Conservation (phyloP, 495 filamentous ascomycete species). For the Lophiostoma macrostomum region DNA sequence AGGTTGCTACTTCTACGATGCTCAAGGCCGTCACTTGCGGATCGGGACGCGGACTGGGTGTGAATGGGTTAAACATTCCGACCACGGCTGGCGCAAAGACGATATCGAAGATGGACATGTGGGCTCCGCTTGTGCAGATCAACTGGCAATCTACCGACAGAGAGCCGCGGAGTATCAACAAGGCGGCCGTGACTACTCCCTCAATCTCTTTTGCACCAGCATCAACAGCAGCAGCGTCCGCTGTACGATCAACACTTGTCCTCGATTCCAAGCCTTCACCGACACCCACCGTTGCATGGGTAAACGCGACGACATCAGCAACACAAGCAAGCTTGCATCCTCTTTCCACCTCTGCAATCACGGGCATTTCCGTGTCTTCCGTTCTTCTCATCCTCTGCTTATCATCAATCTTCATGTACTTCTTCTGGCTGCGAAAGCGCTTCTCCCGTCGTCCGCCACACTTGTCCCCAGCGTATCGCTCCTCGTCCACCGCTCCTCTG, state of each 20-base stretch:
- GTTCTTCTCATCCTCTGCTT: not conserved
- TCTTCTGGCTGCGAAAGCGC: slow-evolving; percentile 5
- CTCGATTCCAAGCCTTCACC: not conserved
- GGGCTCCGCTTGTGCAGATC: slow-evolving; percentile 16
- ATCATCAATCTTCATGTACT: not conserved
- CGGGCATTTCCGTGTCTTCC: slow-evolving; percentile 2
- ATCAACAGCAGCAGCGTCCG: not conserved
- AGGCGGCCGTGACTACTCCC: not conserved
- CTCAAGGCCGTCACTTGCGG: slow-evolving; percentile 2
- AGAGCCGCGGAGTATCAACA: not conserved
- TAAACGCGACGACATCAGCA: not conserved
- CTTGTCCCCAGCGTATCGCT: not conserved
- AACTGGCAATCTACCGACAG: slow-evolving; percentile 8
- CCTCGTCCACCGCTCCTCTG: not conserved
- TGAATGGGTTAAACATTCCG: slow-evolving; percentile 5
- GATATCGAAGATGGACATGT: slow-evolving; percentile 2
- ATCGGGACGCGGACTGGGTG: not conserved
- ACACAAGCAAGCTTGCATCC: not conserved
- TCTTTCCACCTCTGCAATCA: not conserved
- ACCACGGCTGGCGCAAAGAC: slow-evolving; percentile 1
- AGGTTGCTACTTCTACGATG: not conserved
- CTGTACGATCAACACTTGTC: not conserved
- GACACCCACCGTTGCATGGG: not conserved
- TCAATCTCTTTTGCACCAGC: not conserved
- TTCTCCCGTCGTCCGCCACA: not conserved